A percentile compares a stretch with the other conserved stretches of the same genome.
phyloP scores from a whole-genome alignment of 78 protist genomes.

The Dictyostelium firmibasis region DNA sequence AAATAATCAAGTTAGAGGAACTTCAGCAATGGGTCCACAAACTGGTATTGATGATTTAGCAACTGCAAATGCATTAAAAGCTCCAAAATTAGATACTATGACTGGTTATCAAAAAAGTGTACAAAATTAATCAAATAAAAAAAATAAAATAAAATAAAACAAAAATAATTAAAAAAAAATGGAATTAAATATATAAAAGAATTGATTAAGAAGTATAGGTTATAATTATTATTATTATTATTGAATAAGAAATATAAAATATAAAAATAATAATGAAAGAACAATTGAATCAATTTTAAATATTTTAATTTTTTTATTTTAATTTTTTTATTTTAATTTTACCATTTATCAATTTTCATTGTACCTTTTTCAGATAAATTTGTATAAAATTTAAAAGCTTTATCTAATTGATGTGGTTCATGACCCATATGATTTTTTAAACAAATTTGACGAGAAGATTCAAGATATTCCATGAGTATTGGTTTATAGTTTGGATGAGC shows the following conservation, averaged over 20 bases:
- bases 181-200: neutral
- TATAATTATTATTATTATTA: no score
- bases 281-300: no score
- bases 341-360: conserved; percentile 71
- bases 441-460: neutral
- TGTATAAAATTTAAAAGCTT: conserved; percentile 44
- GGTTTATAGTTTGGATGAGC: conserved; percentile 75
- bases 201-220: neutral
- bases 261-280: no score
- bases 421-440: neutral
- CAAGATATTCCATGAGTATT: conserved; percentile 35
- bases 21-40: conserved; percentile 19
- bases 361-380: conserved; percentile 62
- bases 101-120: neutral
- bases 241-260: no score
- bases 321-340: neutral
- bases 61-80: conserved; percentile 4
- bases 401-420: conserved; percentile 67
- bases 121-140: no score
- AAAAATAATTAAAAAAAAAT: neutral
- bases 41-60: conserved; percentile 8
- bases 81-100: conserved; percentile 51
- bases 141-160: neutral
- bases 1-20: conserved; percentile 52
- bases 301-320: neutral